A percentile compares a stretch with the other conserved stretches of the same genome.
These are phyloP conservation scores for Coemansia sp. DNA, from an alignment of 192 early-diverging fungal species.

Conservation along the genomic window DNA sequence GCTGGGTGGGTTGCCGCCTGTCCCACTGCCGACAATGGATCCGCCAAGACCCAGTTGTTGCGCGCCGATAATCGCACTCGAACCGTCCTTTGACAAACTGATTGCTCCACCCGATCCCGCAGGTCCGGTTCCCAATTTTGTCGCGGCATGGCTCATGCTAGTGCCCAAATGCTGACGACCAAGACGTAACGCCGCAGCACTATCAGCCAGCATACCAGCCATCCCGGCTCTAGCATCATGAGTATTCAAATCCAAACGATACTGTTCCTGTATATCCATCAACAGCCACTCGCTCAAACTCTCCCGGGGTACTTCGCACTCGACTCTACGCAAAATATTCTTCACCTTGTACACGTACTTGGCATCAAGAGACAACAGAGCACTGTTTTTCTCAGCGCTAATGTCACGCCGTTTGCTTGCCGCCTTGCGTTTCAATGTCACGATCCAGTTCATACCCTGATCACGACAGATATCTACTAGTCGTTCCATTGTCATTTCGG, in stretches of 20 bases:
- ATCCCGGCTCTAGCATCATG: slow-evolving; percentile 33
- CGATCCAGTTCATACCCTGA: slow-evolving; percentile 81
- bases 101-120: slow-evolving; percentile 6
- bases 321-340: slow-evolving; percentile 70
- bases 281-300: slow-evolving; percentile 64
- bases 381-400: neutral
- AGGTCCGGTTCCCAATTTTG: neutral
- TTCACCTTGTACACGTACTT: slow-evolving; percentile 66
- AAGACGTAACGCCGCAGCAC: slow-evolving; percentile 23
- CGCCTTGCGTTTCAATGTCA: slow-evolving; percentile 64
- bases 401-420: neutral
- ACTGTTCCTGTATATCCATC: slow-evolving; percentile 70
- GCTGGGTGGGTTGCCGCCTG: neutral
- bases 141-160: slow-evolving; percentile 7
- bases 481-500: slow-evolving; percentile 68
- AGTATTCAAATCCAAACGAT: slow-evolving; percentile 58
- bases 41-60: neutral
- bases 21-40: neutral
- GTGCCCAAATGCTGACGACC: slow-evolving; percentile 3
- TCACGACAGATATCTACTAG: slow-evolving; percentile 64
- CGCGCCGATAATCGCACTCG: slow-evolving; percentile 15
- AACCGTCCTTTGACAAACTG: slow-evolving; percentile 3
- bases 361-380: neutral
- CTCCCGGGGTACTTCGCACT: slow-evolving; percentile 66
- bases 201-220: slow-evolving; percentile 22